phyloP scores from a whole-genome alignment of 2,329 filamentous ascomycete species.

The Arthrobotrys conoides region DNA sequence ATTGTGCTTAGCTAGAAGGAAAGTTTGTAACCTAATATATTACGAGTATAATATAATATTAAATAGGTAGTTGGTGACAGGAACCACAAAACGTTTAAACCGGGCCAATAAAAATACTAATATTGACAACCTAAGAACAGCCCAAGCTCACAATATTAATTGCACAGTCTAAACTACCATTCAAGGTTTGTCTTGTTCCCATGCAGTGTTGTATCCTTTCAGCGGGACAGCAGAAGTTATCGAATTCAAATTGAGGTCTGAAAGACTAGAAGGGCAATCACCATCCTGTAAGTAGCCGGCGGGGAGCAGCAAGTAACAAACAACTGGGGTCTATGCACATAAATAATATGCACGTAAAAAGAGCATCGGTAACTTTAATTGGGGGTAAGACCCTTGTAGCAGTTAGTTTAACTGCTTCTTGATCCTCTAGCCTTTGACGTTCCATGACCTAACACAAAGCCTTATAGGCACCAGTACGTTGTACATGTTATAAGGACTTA shows the following conservation, averaged over 20 bases:
- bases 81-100: too few species aligned
- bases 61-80: not conserved
- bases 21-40: too few species aligned
- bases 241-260: not conserved
- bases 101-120: too few species aligned
- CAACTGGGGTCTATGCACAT: not conserved
- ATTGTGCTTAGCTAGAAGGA: too few species aligned
- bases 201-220: conserved; percentile 18
- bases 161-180: not conserved
- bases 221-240: not conserved
- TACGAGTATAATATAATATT: too few species aligned
- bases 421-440: not conserved
- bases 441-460: conserved; percentile 6
- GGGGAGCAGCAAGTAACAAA: conserved; percentile 14
- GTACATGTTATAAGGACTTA: not conserved
- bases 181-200: conserved; percentile 4
- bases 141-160: not conserved
- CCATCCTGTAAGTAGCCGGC: conserved; percentile 11
- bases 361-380: not conserved
- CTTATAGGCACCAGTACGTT: conserved; percentile 10
- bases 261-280: conserved; percentile 9
- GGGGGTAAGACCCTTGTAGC: not conserved
- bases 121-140: not conserved
- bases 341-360: not conserved
- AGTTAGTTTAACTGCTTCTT: conserved; percentile 15